phyloP scores from a whole-genome alignment of 2,329 filamentous ascomycete species.

The Penicillium sp. region DNA sequence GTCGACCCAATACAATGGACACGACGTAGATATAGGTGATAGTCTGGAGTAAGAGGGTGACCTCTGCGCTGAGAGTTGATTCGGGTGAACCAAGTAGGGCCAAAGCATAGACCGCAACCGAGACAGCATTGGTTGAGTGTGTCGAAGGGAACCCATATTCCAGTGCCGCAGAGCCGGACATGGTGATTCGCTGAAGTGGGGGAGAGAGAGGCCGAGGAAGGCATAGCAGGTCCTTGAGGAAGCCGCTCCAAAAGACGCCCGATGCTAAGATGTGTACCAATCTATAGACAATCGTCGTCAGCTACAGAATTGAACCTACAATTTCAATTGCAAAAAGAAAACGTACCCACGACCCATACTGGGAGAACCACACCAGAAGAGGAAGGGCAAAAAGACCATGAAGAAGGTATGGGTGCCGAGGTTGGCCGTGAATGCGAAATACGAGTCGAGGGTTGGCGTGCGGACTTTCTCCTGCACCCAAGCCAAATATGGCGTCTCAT shows the following conservation, averaged over 20 bases:
- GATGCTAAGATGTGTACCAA: conserved; percentile 70
- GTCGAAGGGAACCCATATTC: conserved; percentile 98
- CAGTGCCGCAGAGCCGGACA: conserved; percentile 91
- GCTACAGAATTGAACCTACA: neutral
- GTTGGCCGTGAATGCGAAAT: conserved; percentile 96
- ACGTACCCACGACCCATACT: conserved; percentile 82
- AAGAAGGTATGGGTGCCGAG: conserved; percentile 98
- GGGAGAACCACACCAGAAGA: conserved; percentile 94
- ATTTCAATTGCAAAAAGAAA: conserved; percentile 2
- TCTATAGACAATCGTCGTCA: conserved; percentile 28
- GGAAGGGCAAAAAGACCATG: conserved; percentile 89
- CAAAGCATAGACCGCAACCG: conserved; percentile 82
- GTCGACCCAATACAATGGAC: conserved; percentile 84
- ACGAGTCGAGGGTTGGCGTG: conserved; percentile 83
- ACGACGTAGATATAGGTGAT: conserved; percentile 79
- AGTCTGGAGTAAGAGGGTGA: conserved; percentile 63
- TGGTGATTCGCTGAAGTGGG: conserved; percentile 89
- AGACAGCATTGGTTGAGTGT: conserved; percentile 94
- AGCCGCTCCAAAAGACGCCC: conserved; percentile 85
- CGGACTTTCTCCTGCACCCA: conserved; percentile 78
- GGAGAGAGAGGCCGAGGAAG: conserved; percentile 89
- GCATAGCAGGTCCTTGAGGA: conserved; percentile 91
- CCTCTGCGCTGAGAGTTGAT: conserved; percentile 60
- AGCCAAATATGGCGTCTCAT: conserved; percentile 93
- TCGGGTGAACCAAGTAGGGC: conserved; percentile 66